Percentiles rank a stretch among this genome's conserved stretches.
phyloP scores from a whole-genome alignment of 257 asterid genomes.

The Capsicum pubescens region DNA sequence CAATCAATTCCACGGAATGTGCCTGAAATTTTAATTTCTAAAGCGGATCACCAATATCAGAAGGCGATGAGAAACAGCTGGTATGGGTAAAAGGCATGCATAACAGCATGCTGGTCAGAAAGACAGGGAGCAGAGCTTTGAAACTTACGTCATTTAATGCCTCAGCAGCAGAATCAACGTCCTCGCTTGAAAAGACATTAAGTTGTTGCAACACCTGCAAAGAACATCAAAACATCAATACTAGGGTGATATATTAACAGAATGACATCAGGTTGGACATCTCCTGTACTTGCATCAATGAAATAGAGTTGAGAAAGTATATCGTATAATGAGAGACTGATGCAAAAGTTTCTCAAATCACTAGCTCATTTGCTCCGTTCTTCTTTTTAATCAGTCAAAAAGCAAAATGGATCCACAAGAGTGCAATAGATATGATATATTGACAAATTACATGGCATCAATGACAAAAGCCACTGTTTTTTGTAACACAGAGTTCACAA shows the following conservation, averaged over 20 bases:
- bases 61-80: not conserved
- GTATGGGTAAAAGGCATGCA: conserved; percentile 1
- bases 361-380: no score
- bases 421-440: no score
- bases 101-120: not conserved
- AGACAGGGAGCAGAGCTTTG: conserved; percentile 3
- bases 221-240: conserved; percentile 32
- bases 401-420: no score
- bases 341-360: no score
- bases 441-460: no score
- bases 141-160: conserved; percentile 82
- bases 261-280: not conserved
- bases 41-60: not conserved
- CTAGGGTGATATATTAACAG: not conserved
- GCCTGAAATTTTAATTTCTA: not conserved
- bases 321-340: not conserved
- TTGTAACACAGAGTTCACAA: not conserved
- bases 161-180: conserved; percentile 91
- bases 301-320: not conserved
- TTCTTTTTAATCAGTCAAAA: no score
- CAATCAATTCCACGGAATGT: not conserved
- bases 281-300: no score
- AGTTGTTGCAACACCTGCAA: conserved; percentile 83
- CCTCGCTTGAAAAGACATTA: conserved; percentile 70
- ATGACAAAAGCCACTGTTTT: not conserved